Evolutionary conservation across 345 rosid genomes (phyloP), one percentile per base, ranked within the genome.

Genomic region (Microthlaspi erraticum): DNA sequence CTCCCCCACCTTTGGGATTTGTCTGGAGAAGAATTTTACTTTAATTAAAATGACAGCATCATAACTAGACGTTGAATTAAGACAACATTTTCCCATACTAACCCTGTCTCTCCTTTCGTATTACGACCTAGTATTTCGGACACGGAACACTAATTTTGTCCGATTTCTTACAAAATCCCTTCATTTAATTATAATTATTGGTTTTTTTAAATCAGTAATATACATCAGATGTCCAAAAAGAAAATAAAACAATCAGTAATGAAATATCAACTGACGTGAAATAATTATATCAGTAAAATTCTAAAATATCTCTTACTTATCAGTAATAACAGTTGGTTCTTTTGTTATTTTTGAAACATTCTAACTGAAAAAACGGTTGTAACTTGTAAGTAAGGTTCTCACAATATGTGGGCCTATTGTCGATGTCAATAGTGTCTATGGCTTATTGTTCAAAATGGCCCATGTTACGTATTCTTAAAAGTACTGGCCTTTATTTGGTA

Each of bases 11-110:
- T 65, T 32, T 68, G 70, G 64, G 74, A 75, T 68, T 68, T 61
- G 74, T 62, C 59, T 38, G 66, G 48, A 76, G 38, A 74, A 42
- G n/a, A 33, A 62, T 10, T 16, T 59, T 74, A 60, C 73, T 67
- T 75, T 69, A 69, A 70, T 63, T 61, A 46, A 70, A 70, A 69
- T 62, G 75, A 54, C 71, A 70, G 71, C 75, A 55, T 46, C 71
- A 68, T 68, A 60, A 75, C 64, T 34, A 42, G 59, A 75, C 74
- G 74, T 70, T 68, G 69, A 69, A 68, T 68, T 68, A 45, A 37
- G 46, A 53, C 70, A 16, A 14, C 7, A 1, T 31, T n/a, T 75
- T 7, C 74, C 79, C 16, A 57, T 8, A 46, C 1, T 55, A 32
- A 20, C 79, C 79, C 55, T 70, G 60, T 56, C 52, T 55, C 50